These are phyloP conservation scores for Polytolypa hystricis DNA, from an alignment of 2,329 filamentous ascomycete species.

Conservation along the genomic window DNA sequence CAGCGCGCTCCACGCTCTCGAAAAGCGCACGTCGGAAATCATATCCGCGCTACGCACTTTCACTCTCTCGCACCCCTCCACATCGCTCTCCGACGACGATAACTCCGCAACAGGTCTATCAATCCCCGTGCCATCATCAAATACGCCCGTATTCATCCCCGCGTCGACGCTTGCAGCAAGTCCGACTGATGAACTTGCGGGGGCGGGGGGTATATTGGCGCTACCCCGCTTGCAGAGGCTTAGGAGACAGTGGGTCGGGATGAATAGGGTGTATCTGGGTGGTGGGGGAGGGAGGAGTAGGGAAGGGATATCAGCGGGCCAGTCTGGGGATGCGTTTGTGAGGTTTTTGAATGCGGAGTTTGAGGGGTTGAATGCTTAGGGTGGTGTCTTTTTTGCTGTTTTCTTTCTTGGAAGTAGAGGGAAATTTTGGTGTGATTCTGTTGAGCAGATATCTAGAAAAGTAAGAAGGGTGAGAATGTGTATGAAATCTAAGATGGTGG, in stretches of 20 bases:
- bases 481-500: no score
- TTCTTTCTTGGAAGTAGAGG: neutral
- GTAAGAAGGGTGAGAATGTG: neutral
- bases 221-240: conserved; percentile 34
- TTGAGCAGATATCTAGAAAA: neutral
- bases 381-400: neutral
- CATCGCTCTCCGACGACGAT: conserved; percentile 17
- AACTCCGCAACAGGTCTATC: conserved; percentile 18
- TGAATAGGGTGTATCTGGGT: conserved; percentile 32
- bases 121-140: conserved; percentile 24
- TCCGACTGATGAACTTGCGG: conserved; percentile 33
- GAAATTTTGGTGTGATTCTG: neutral
- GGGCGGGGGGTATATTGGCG: conserved; percentile 29
- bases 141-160: conserved; percentile 26
- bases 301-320: conserved; percentile 22
- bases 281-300: conserved; percentile 25
- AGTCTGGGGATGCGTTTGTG: conserved; percentile 35
- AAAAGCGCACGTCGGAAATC: conserved; percentile 32
- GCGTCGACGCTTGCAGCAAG: conserved; percentile 25
- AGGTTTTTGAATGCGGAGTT: conserved; percentile 36
- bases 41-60: conserved; percentile 32
- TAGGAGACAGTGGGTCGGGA: conserved; percentile 36
- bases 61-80: conserved; percentile 28
- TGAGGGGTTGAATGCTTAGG: conserved; percentile 17
- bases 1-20: conserved; percentile 32